Evolutionary conservation across 2,329 filamentous ascomycete genomes (phyloP).

Genomic region (Cercospora nicotianae): DNA sequence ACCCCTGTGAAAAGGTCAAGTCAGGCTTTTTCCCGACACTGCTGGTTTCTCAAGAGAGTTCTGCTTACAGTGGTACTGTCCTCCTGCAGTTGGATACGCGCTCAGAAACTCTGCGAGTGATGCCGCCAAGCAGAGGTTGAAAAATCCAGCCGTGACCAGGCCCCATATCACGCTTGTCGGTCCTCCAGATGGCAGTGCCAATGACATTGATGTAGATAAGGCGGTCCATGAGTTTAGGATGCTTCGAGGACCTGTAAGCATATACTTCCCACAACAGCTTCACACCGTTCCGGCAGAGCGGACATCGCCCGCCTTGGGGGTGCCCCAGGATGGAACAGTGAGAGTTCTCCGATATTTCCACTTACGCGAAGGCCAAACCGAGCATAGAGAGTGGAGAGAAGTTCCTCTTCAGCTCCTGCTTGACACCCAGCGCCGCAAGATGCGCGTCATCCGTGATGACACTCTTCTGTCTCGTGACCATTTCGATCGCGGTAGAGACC

Average conservation of each 20-base stretch:
- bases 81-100: conserved; percentile 55
- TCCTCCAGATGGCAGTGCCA: conserved; percentile 69
- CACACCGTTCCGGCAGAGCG: background rate
- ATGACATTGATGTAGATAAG: conserved; percentile 57
- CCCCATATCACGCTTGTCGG: conserved; percentile 73
- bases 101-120: conserved; percentile 66
- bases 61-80: conserved; percentile 55
- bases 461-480: conserved; percentile 15
- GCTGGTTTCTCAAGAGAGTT: background rate
- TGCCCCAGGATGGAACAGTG: too few species aligned
- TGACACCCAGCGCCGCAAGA: conserved; percentile 58
- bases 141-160: conserved; percentile 57
- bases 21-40: background rate
- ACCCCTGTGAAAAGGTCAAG: conserved; percentile 45
- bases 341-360: too few species aligned
- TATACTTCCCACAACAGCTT: background rate
- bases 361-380: conserved; percentile 57
- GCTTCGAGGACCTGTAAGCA: background rate
- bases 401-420: conserved; percentile 58
- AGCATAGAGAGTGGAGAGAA: conserved; percentile 62
- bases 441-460: conserved; percentile 49
- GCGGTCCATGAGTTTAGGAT: conserved; percentile 66
- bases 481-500: background rate
- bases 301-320: too few species aligned
- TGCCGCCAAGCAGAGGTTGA: conserved; percentile 68